Percentiles rank a stretch among this genome's conserved stretches.
These are phyloP conservation scores for Alternaria sp. DNA, from an alignment of 2,329 filamentous ascomycete genomes.

Conservation along the genomic window DNA sequence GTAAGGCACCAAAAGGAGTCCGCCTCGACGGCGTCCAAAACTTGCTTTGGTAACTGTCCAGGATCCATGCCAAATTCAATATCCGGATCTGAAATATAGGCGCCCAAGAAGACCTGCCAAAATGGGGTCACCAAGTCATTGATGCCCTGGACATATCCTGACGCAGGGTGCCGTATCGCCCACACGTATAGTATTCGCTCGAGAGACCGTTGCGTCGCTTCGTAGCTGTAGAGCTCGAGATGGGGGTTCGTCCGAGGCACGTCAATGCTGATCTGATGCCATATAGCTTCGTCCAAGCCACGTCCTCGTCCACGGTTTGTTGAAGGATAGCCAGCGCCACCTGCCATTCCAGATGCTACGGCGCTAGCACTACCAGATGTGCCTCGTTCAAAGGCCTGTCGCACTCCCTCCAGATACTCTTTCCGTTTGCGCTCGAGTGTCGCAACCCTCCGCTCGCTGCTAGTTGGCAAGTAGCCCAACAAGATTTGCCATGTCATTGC, in stretches of 20 bases:
- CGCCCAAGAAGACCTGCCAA: constrained; percentile 94
- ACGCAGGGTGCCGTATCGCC: constrained; percentile 96
- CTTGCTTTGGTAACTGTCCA: constrained; percentile 85
- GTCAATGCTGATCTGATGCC: constrained; percentile 99
- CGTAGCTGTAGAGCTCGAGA: constrained; percentile 91
- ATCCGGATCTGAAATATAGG: constrained; percentile 92
- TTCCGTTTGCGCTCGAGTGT: constrained; percentile 93
- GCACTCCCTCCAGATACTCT: constrained; percentile 93
- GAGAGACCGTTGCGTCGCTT: constrained; percentile 91
- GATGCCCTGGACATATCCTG: constrained; percentile 97
- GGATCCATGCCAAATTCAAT: constrained; percentile 97
- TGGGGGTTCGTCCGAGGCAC: constrained; percentile 96
- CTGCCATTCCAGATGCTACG: constrained; percentile 62
- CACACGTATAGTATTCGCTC: constrained; percentile 96
- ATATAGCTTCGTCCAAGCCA: constrained; percentile 93
- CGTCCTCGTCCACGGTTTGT: constrained; percentile 67
- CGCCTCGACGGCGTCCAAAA: constrained; percentile 94
- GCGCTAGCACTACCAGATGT: constrained; percentile 49
- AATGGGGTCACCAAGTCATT: constrained; percentile 98
- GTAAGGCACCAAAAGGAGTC: constrained; percentile 99
- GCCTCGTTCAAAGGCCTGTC: constrained; percentile 67
- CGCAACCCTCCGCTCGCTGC: constrained; percentile 86
- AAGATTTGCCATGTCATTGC: constrained; percentile 99
- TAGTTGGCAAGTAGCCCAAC: constrained; percentile 94
- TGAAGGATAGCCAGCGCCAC: constrained; percentile 50